Base-by-base conservation (phyloP, 2,329 filamentous ascomycete species). In the Botrytis tulipae region DNA sequence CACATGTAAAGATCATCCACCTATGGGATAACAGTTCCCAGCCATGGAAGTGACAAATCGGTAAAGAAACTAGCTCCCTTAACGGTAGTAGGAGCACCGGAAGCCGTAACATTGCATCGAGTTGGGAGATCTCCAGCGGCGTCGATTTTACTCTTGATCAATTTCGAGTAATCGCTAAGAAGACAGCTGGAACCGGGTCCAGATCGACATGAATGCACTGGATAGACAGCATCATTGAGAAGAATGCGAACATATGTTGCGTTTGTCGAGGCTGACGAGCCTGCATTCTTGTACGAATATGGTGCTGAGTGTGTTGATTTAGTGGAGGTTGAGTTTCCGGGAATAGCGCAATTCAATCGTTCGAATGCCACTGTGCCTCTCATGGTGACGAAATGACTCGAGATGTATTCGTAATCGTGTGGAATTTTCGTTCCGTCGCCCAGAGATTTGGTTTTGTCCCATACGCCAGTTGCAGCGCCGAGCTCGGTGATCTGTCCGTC, bases 401-500 rank as follows among this genome's bases (percentile, higher is more conserved):
- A 84, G n/a, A 85, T 82, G 79, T 87, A 91, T 14, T 87, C 82
- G 54, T 87, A 83, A 60, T 84, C 77, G 18, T 83, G 80, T 20
- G 86, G 83, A 44, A 87, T 86, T 44, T 81, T 80, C 4, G 84
- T 84, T 2, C 83, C 82, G 14, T 68, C 66, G 0, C 87, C 4
- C 71, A 57, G 73, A 46, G 40, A 12, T 16, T 10, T 40, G 4
- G 44, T 54, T 4, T 51, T 82, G 74, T 91, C 89, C 76, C 90
- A 91, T 1, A 91, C 85, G 1, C 90, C 90, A 25, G 87, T 85
- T 9, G 86, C 85, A 1, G 88, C 86, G 0, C 87, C 85, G 10
- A 92, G 82, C 80, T 92, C 86, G 67, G 86, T 89, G 59, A 92
- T 84, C 77, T 92, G 90, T 5, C 90, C 89, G 76, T 92, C 90